phyloP scores from a whole-genome alignment of 2,329 filamentous ascomycete genomes.

The Colletotrichum godetiae region DNA sequence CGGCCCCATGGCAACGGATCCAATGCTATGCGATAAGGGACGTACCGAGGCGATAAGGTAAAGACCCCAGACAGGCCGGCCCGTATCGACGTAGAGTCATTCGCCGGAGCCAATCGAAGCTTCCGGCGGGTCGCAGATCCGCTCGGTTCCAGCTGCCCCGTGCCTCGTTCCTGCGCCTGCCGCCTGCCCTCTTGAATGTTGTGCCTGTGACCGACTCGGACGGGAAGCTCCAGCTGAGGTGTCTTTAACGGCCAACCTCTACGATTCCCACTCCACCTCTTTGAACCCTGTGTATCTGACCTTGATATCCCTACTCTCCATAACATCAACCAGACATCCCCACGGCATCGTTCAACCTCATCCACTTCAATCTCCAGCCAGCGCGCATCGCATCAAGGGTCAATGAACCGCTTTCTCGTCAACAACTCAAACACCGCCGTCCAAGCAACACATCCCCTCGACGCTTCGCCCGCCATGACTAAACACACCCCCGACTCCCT shows the following conservation, averaged over 20 bases:
- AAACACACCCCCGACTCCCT: constrained; percentile 57
- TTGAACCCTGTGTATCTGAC: neutral
- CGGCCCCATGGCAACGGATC: neutral
- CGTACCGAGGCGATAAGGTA: constrained; percentile 15
- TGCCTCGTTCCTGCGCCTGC: too few relatives aligned
- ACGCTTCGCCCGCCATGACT: constrained; percentile 50
- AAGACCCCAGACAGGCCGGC: neutral
- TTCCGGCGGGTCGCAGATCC: constrained; percentile 14
- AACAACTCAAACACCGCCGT: neutral
- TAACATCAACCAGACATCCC: neutral
- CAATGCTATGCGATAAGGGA: neutral
- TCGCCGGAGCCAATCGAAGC: neutral
- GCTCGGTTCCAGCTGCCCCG: neutral
- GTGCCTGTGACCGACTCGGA: neutral
- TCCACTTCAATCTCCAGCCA: neutral
- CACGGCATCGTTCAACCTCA: neutral
- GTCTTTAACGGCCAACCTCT: constrained; percentile 13
- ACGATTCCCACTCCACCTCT: neutral
- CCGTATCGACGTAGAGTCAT: constrained; percentile 19
- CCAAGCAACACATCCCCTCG: constrained; percentile 1
- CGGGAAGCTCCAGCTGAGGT: constrained; percentile 28
- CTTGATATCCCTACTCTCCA: neutral
- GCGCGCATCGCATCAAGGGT: neutral
- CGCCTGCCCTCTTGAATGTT: neutral
- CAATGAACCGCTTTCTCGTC: constrained; percentile 17